Evolutionary conservation across 805 yeast genomes (phyloP).

Genomic region (Myxozyma mucilagina): DNA sequence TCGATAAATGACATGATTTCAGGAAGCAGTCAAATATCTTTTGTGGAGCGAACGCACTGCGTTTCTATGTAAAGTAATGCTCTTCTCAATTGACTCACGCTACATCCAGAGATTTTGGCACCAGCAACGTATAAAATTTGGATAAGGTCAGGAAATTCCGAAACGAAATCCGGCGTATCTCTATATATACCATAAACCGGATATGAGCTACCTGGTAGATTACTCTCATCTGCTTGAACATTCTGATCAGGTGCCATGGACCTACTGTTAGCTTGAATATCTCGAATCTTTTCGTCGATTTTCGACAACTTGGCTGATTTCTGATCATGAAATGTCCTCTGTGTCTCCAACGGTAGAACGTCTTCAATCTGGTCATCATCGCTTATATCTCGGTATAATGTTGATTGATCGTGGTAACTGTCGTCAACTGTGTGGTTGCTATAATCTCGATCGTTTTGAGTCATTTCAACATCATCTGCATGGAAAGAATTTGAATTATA

Average conservation of each 20-base stretch:
- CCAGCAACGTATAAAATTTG: constrained; percentile 18
- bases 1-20: too few relatives aligned
- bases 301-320: neutral
- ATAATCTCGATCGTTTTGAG: constrained; percentile 3
- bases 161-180: constrained; percentile 12
- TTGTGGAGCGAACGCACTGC: neutral
- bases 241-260: neutral
- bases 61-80: neutral
- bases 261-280: neutral
- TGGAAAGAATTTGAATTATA: neutral
- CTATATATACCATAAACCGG: constrained; percentile 4
- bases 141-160: constrained; percentile 4
- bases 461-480: neutral
- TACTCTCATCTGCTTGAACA: neutral
- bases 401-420: neutral
- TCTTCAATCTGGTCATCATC: neutral
- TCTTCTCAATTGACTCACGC: constrained; percentile 9
- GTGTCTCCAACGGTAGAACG: neutral
- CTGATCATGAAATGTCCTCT: neutral
- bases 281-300: neutral
- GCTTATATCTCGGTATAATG: neutral
- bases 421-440: neutral
- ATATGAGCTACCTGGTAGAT: constrained; percentile 3
- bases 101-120: constrained; percentile 18
- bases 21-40: neutral